A percentile compares a stretch with the other conserved stretches of the same genome.
Conservation (phyloP, 345 rosid species). For the Salix dunnii region DNA sequence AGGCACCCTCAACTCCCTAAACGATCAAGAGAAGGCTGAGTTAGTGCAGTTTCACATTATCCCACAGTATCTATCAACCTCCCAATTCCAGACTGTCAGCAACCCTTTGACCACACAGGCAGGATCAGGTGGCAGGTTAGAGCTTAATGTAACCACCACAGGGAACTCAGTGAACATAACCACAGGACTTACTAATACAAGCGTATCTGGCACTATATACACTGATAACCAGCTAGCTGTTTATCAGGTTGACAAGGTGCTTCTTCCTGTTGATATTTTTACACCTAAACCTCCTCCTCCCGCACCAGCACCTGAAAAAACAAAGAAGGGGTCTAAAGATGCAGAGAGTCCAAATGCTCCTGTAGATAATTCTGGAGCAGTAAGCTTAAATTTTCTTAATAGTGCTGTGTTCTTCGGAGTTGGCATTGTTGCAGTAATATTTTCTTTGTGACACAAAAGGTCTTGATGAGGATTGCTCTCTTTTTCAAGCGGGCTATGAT, state of each 20-base stretch:
- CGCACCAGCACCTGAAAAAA: not conserved
- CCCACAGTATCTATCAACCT: constrained; percentile 21
- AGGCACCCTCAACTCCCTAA: constrained; percentile 40
- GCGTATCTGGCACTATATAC: not conserved
- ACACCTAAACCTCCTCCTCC: constrained; percentile 1
- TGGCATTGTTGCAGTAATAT: not conserved
- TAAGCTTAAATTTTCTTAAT: not conserved
- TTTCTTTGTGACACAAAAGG: not conserved
- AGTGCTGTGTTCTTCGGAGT: not conserved
- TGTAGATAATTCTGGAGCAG: not conserved
- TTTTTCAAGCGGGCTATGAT: not conserved
- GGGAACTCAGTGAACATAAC: constrained; percentile 38
- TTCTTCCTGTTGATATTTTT: not conserved
- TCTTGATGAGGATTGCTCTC: not conserved
- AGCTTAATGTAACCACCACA: constrained; percentile 28
- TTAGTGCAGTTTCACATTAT: constrained; percentile 38
- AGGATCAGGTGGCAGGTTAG: constrained; percentile 26
- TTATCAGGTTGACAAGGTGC: not conserved
- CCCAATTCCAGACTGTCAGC: constrained; percentile 44
- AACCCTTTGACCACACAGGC: constrained; percentile 44
- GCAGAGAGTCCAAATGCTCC: not conserved
- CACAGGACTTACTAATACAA: constrained; percentile 23
- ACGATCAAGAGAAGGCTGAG: constrained; percentile 31
- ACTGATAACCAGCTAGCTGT: not conserved
- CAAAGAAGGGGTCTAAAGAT: not conserved